Evolutionary conservation across 2,329 filamentous ascomycete species (phyloP), one percentile per base, ranked within the genome.

Genomic region (Neophaeococcomyces aloes): DNA sequence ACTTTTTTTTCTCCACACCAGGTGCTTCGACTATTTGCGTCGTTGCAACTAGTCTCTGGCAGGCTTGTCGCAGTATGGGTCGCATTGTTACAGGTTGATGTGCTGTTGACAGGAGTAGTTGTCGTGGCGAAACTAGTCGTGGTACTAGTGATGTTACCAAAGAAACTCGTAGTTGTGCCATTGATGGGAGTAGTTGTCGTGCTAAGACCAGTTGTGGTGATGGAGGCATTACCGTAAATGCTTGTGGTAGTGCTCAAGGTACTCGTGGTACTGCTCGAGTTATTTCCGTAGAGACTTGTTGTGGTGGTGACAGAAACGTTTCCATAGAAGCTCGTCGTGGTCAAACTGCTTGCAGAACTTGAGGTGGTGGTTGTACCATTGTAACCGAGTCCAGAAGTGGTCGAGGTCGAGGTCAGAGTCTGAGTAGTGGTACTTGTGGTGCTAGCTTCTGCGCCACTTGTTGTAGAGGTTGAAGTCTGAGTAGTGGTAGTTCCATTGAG

Each of bases 1-100:
- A 51, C 31, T 3, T 45, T 48, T 33, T 49, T 49, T 39, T 25
- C 37, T 13, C 23, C 37, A 34, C 52, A 54, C 50, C 50, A 54
- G 7, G 34, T 27, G 43, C 43, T 45, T 40, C 52, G 48, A 43
- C 43, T 19, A 1, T 37, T 19, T 7, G 48, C 17, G n/a, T 23
- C 46, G 38, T 54, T 54, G 46, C 52, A 49, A 19, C 10, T 18
- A 30, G 46, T 38, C 15, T 43, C 35, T 3, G 42, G 33, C 10
- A 51, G 33, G 23, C 42, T 29, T 7, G 29, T 36, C 11, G 33
- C 29, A 13, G 40, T 34, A n/a, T 32, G 29, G 18, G 45, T 47
- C 14, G 27, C 8, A 21, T 41, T 32, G 7, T 18, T 19, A 17
- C 37, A 31, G 4, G 33, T n/a, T 11, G 23, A 38, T 14, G 39